Evolutionary conservation across 108 stramenopile genomes (phyloP).

Genomic region (Nannochloropsis oceanica): DNA sequence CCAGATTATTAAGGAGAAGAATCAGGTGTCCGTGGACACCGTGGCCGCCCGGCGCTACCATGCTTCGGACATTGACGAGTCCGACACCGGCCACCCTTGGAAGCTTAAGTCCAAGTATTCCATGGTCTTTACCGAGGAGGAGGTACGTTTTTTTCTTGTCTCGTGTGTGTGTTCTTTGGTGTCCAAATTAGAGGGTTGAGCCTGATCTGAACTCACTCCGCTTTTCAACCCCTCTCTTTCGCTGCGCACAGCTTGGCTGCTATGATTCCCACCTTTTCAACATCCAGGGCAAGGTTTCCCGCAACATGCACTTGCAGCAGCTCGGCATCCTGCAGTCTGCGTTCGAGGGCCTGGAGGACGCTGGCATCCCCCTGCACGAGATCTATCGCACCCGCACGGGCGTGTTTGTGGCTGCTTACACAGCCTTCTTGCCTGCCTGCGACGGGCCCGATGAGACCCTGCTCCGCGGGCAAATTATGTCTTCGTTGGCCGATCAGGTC

Average conservation of each 20-base stretch:
- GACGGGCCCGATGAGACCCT: not conserved
- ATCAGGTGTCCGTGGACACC: not conserved
- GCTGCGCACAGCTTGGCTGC: not conserved
- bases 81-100: not conserved
- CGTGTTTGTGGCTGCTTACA: conserved; percentile 20
- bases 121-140: not conserved
- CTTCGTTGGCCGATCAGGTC: conserved; percentile 21
- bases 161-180: not conserved
- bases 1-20: not conserved
- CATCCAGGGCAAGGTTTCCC: not conserved
- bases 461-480: not conserved
- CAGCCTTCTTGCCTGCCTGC: not conserved
- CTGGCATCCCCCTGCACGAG: not conserved
- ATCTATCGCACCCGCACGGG: conserved; percentile 14
- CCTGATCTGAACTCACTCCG: no score
- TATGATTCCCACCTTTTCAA: not conserved
- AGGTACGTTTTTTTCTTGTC: not conserved
- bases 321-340: not conserved
- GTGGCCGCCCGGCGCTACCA: not conserved
- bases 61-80: not conserved
- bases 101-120: not conserved
- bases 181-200: no score
- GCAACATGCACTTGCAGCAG: not conserved
- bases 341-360: not conserved
- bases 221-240: no score